Percentiles rank a stretch among this genome's conserved stretches.
Evolutionary conservation across 257 asterid species (phyloP).

Genomic region (Orobanche coerulescens): DNA sequence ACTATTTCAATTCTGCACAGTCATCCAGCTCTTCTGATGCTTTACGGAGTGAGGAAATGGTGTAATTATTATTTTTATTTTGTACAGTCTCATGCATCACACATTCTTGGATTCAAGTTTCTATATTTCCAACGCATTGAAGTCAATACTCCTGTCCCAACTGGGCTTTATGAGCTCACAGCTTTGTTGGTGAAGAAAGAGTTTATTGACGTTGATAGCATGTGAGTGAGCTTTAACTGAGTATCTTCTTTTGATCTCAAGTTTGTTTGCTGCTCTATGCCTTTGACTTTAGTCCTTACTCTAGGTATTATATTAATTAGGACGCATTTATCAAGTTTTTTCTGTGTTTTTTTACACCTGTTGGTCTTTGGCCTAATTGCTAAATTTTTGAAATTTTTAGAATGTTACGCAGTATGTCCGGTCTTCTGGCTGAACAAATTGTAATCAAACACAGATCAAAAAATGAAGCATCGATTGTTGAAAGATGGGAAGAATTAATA

Average conservation of each 20-base stretch:
- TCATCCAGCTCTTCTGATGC: constrained; percentile 12
- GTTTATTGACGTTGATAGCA: constrained; percentile 80
- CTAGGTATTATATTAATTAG: not conserved
- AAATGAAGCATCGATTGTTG: not conserved
- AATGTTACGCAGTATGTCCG: constrained; percentile 6
- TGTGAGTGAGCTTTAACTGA: constrained; percentile 44
- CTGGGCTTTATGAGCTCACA: constrained; percentile 75
- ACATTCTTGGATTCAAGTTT: constrained; percentile 92
- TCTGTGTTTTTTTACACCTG: not conserved
- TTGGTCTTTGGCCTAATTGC: constrained; percentile 9
- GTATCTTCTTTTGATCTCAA: constrained; percentile 17
- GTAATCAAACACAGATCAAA: not conserved
- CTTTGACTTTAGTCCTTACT: not conserved
- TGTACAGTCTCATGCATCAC: constrained; percentile 95
- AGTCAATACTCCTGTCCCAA: constrained; percentile 55
- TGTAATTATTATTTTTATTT: constrained; percentile 12
- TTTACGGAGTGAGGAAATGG: constrained; percentile 5
- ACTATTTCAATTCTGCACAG: not conserved
- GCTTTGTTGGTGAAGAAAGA: constrained; percentile 87
- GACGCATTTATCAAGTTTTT: not conserved
- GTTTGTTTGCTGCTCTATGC: constrained; percentile 16
- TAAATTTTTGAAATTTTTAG: not conserved
- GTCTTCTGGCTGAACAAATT: constrained; percentile 4
- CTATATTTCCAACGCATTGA: constrained; percentile 89
- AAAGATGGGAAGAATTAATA: constrained; percentile 7